Evolutionary conservation across 768 basidiomycete genomes (phyloP), one percentile per base, ranked within the genome.

Genomic region (Steccherinum ochraceum): DNA sequence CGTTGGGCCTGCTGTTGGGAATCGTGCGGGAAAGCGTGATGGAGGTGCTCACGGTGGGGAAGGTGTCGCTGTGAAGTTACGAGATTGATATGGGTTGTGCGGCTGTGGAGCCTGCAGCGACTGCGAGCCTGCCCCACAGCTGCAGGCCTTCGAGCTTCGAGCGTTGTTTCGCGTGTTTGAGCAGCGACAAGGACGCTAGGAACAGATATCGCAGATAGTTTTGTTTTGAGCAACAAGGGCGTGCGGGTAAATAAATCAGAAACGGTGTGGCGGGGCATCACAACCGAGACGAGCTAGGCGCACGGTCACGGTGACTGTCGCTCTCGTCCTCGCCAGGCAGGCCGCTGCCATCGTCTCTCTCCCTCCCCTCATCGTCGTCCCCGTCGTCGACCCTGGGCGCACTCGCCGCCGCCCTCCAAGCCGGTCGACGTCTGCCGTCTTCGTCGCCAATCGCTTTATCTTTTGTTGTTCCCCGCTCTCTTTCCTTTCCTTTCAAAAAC

Each of bases 401-500:
- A 24, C 41, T 40, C 40, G 40, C 52, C 56, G 42, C 52, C 57
- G 49, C 53, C 57, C 51, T 44, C 43, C 44, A 18, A 25, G 24
- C 40, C 52, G 52, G 48, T 48, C 52, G 18, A 26, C 58, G 52
- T 51, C 48, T n/a, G 30, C 40, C 43, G 42, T 5, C 54, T 20
- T 20, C 49, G 13, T 45, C 25, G 27, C 41, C 46, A 49, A 49
- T 54, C 55, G 23, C 49, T 52, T 52, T 49, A 49, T 49, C 52
- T 54, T 53, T 57, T 45, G n/a, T n/a, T n/a, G n/a, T 56, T 56
- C 53, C 46, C 51, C 54, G 49, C 35, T 55, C 49, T 49, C 51
- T 55, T 45, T 58, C 53, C 20, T 59, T 56, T 53, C 48, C 55
- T 39, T 60, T 58, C 57, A 60, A 60, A 61, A 53, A 39, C 46